Evolutionary conservation across 495 filamentous ascomycete genomes (phyloP).

Genomic region (Apiosordaria backusii): DNA sequence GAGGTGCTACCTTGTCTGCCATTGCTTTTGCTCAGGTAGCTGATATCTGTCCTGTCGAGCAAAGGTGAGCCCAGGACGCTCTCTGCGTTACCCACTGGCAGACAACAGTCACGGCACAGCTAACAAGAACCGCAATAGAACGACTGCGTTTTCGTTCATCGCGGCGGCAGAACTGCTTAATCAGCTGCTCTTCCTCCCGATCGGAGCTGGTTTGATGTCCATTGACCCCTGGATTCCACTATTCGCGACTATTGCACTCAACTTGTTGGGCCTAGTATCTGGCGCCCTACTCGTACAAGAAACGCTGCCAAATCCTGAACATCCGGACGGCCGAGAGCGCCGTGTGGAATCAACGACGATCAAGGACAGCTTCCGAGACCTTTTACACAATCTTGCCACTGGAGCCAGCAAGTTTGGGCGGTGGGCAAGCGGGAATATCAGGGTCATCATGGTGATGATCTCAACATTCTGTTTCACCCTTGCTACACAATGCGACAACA

Average conservation of each 20-base stretch:
- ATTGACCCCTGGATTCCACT: constrained; percentile 52
- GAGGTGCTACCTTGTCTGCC: constrained; percentile 44
- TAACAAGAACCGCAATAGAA: constrained; percentile 4
- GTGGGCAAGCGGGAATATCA: background rate
- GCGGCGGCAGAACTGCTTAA: constrained; percentile 24
- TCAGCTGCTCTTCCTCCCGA: constrained; percentile 34
- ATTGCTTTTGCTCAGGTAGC: constrained; percentile 54
- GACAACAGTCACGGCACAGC: too few relatives aligned
- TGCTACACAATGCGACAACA: constrained; percentile 11
- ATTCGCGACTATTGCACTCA: constrained; percentile 46
- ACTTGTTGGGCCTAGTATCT: constrained; percentile 25
- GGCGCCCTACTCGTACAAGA: constrained; percentile 39
- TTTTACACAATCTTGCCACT: background rate
- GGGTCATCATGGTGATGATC: background rate
- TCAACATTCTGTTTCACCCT: constrained; percentile 11
- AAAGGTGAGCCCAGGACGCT: background rate
- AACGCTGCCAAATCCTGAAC: constrained; percentile 27
- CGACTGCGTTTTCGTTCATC: constrained; percentile 50
- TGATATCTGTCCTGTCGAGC: constrained; percentile 49
- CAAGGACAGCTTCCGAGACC: background rate
- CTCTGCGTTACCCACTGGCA: too few relatives aligned
- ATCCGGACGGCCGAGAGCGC: background rate
- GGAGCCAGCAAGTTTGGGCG: background rate
- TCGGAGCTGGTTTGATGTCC: constrained; percentile 45
- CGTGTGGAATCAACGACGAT: background rate